Percentiles rank a stretch among this genome's conserved stretches.
phyloP scores from a whole-genome alignment of 148 eudicot genomes.

The Fagopyrum esculentum region DNA sequence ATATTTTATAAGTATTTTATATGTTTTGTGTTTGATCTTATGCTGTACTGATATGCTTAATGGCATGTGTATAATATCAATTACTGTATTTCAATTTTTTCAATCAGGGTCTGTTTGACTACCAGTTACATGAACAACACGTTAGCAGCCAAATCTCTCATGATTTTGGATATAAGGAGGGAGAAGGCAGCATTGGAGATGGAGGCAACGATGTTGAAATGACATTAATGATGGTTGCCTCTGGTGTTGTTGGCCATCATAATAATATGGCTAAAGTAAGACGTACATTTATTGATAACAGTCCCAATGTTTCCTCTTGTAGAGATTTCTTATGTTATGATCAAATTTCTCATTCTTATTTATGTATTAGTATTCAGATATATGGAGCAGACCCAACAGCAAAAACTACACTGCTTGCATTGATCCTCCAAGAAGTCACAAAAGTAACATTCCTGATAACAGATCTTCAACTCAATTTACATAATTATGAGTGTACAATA shows the following conservation, averaged over 20 bases:
- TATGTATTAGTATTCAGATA: constrained; percentile 50
- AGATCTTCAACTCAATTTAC: neutral
- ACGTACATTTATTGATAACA: constrained; percentile 12
- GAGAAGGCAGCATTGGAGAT: constrained; percentile 21
- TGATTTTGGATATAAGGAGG: constrained; percentile 35
- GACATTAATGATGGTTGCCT: constrained; percentile 51
- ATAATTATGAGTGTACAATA: neutral
- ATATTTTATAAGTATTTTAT: neutral
- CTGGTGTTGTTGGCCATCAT: constrained; percentile 42
- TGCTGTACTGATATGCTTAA: neutral
- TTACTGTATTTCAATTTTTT: neutral
- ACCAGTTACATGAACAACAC: constrained; percentile 22
- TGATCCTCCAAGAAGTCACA: constrained; percentile 59
- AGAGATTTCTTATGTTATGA: neutral
- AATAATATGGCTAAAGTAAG: constrained; percentile 47
- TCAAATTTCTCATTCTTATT: constrained; percentile 18
- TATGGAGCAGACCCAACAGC: constrained; percentile 76
- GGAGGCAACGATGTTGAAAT: constrained; percentile 32
- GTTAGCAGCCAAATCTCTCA: constrained; percentile 28
- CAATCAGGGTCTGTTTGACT: constrained; percentile 42
- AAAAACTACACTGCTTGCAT: constrained; percentile 81
- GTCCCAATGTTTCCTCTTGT: neutral
- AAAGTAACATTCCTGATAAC: constrained; percentile 39
- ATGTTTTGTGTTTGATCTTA: neutral
- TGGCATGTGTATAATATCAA: neutral